Percentiles rank a stretch among this genome's conserved stretches.
Evolutionary conservation across 495 filamentous ascomycete genomes (phyloP).

Genomic region (Aspergillus avenaceus): DNA sequence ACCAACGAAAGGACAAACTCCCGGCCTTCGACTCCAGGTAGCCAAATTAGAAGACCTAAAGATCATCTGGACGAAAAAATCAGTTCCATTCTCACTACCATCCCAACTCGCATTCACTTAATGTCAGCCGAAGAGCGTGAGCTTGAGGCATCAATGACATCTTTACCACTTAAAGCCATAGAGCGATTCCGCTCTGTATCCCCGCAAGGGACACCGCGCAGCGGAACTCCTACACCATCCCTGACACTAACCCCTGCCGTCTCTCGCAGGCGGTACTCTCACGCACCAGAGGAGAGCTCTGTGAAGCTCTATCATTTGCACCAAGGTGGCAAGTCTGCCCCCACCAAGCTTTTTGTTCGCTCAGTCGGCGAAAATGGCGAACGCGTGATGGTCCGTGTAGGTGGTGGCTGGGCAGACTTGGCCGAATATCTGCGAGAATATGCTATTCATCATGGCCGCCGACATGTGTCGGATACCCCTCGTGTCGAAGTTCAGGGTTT

Average conservation of each 20-base stretch:
- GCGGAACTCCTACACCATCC: conserved; percentile 58
- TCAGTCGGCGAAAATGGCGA: conserved; percentile 87
- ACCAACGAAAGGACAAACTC: conserved; percentile 17
- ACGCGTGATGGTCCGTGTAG: conserved; percentile 94
- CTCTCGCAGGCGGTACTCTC: conserved; percentile 31
- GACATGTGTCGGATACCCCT: conserved; percentile 39
- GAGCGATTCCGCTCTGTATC: conserved; percentile 34
- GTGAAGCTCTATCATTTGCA: conserved; percentile 92
- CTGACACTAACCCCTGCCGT: conserved; percentile 64
- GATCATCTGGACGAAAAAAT: conserved; percentile 83
- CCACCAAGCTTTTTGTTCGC: conserved; percentile 89
- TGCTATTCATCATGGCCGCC: conserved; percentile 74
- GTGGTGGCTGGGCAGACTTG: conserved; percentile 93
- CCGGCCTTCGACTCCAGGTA: conserved; percentile 30
- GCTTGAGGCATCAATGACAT: conserved; percentile 30
- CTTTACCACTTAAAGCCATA: conserved; percentile 30
- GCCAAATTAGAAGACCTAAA: conserved; percentile 41
- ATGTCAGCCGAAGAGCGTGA: conserved; percentile 42
- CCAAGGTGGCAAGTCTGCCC: conserved; percentile 73
- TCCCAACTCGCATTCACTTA: conserved; percentile 77
- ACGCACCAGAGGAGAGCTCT: conserved; percentile 49
- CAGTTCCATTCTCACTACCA: conserved; percentile 71
- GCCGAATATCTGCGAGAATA: conserved; percentile 94
- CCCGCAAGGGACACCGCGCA: conserved; percentile 32
- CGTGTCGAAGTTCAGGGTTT: conserved; percentile 42